phyloP scores from a whole-genome alignment of 768 basidiomycete genomes.

The Xanthoconium stramineum region DNA sequence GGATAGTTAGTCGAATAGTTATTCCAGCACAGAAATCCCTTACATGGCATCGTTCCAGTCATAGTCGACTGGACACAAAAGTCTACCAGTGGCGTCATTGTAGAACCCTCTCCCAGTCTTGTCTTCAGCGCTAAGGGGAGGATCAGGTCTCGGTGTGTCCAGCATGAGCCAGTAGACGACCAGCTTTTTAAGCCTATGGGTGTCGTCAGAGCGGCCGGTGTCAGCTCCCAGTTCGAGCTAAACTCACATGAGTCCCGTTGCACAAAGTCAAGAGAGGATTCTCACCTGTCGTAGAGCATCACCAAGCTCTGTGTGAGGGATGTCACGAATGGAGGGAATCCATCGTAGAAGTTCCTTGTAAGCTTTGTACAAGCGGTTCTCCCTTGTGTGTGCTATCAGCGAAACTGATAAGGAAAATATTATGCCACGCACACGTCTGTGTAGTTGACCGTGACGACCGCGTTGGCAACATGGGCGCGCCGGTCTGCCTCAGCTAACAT shows the following conservation, averaged over 20 bases:
- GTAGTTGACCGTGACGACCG: neutral
- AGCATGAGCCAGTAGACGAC: neutral
- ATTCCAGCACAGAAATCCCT: too few relatives aligned
- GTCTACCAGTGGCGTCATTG: neutral
- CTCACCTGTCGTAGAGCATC: neutral
- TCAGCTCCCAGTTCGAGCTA: neutral
- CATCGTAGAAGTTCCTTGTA: neutral
- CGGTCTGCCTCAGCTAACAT: too few relatives aligned
- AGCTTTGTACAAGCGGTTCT: neutral
- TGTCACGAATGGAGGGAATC: too few relatives aligned
- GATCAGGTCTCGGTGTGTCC: neutral
- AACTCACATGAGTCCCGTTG: too few relatives aligned
- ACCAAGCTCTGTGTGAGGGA: neutral
- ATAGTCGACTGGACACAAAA: neutral
- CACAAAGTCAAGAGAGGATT: too few relatives aligned
- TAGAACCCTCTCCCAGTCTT: too few relatives aligned
- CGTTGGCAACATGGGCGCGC: neutral
- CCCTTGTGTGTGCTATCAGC: too few relatives aligned
- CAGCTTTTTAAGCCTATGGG: neutral
- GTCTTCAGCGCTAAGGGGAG: too few relatives aligned
- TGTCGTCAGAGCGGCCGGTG: neutral
- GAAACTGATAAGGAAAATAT: too few relatives aligned
- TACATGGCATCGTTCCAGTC: neutral
- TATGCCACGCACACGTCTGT: neutral
- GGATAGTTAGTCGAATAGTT: too few relatives aligned